These are phyloP conservation scores for Rhizopus delemar DNA, from an alignment of 371 early-diverging fungal genomes.

Conservation along the genomic window DNA sequence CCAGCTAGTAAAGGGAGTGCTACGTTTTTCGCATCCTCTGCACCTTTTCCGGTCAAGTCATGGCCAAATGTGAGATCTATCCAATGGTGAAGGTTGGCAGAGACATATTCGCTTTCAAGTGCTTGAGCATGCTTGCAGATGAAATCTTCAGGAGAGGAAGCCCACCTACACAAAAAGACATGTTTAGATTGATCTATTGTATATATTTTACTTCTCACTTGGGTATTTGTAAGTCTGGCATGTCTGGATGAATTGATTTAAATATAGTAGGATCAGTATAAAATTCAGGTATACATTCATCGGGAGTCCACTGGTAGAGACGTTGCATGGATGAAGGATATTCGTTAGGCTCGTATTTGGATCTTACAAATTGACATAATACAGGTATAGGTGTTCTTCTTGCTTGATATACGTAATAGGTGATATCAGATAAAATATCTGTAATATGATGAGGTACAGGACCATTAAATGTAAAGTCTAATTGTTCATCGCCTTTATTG, in stretches of 20 bases:
- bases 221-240: conserved; percentile 71
- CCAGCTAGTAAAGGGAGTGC: conserved; percentile 66
- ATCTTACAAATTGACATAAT: conserved; percentile 70
- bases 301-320: conserved; percentile 72
- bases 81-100: conserved; percentile 76
- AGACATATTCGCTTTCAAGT: conserved; percentile 82
- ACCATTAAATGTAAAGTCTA: conserved; percentile 70
- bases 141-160: conserved; percentile 67
- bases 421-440: conserved; percentile 70
- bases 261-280: conserved; percentile 68
- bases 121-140: conserved; percentile 67
- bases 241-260: conserved; percentile 65
- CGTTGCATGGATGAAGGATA: conserved; percentile 66
- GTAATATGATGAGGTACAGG: conserved; percentile 75
- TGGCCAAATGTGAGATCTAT: conserved; percentile 85
- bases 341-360: conserved; percentile 72
- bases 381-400: conserved; percentile 68
- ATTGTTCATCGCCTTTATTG: conserved; percentile 75
- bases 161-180: conserved; percentile 49
- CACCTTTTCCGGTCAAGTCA: conserved; percentile 74
- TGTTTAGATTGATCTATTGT: too few relatives aligned
- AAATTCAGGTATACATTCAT: conserved; percentile 78
- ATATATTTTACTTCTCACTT: conserved; percentile 17
- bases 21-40: conserved; percentile 74
- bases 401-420: conserved; percentile 70